Percentiles rank a stretch among this genome's conserved stretches.
Conservation (phyloP, 441 rosid genomes). For the Capsella rubella region DNA sequence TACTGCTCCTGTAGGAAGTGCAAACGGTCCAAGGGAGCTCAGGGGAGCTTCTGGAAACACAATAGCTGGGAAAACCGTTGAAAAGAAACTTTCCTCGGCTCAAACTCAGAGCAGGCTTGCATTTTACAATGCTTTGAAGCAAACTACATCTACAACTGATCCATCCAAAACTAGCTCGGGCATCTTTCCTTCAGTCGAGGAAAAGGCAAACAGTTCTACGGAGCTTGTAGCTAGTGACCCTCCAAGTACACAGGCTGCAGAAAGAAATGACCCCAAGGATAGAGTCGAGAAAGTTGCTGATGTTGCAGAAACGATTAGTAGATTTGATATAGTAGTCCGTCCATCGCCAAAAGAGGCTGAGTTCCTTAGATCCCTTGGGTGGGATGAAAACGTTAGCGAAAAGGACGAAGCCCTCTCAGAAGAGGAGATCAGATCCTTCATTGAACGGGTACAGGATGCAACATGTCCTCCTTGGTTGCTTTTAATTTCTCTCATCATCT, state of each 20-base stretch:
- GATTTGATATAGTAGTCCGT: conserved; percentile 34
- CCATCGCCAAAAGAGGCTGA: conserved; percentile 76
- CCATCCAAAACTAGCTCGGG: neutral
- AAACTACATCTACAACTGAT: conserved; percentile 51
- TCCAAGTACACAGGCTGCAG: conserved; percentile 44
- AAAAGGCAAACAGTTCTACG: conserved; percentile 53
- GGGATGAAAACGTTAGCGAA: conserved; percentile 77
- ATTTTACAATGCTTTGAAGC: conserved; percentile 73
- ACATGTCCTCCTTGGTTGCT: conserved; percentile 17
- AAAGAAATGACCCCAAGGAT: conserved; percentile 29
- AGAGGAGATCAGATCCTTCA: conserved; percentile 82
- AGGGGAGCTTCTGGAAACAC: conserved; percentile 45
- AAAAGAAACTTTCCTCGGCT: conserved; percentile 68
- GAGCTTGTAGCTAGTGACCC: conserved; percentile 49
- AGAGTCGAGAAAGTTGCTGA: conserved; percentile 35
- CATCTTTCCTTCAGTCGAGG: conserved; percentile 50
- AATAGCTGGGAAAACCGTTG: conserved; percentile 51
- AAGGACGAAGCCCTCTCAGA: conserved; percentile 85
- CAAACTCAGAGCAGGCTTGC: conserved; percentile 87
- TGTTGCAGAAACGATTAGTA: neutral
- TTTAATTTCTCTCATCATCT: neutral
- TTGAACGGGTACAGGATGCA: conserved; percentile 58
- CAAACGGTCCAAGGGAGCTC: conserved; percentile 58
- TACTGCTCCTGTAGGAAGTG: conserved; percentile 54
- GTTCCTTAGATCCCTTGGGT: conserved; percentile 92